phyloP scores from a whole-genome alignment of 805 yeast genomes.

The Barnettozyma populi region DNA sequence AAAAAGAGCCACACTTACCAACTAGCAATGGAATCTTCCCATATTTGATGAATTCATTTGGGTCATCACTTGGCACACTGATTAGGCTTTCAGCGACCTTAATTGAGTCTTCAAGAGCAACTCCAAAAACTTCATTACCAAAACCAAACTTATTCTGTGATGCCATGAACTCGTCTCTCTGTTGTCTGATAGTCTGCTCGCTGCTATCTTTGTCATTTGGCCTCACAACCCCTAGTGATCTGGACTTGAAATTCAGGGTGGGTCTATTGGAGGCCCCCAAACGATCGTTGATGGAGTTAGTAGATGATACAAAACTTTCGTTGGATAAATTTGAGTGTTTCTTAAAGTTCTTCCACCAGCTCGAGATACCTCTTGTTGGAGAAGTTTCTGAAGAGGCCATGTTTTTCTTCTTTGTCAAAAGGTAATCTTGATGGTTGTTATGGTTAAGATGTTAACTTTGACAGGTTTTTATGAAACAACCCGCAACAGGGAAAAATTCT shows the following conservation, averaged over 20 bases:
- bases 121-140: constrained; percentile 66
- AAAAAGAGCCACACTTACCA: constrained; percentile 88
- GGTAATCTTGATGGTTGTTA: neutral
- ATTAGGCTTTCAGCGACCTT: constrained; percentile 73
- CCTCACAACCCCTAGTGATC: constrained; percentile 26
- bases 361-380: constrained; percentile 30
- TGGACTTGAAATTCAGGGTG: constrained; percentile 31
- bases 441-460: neutral
- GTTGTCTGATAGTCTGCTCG: constrained; percentile 26
- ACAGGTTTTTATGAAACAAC: neutral
- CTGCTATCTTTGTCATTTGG: constrained; percentile 11
- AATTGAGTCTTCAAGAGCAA: constrained; percentile 65
- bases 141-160: constrained; percentile 30
- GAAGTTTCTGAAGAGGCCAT: constrained; percentile 25
- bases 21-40: constrained; percentile 90
- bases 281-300: constrained; percentile 13
- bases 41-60: constrained; percentile 64
- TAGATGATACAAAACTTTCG: constrained; percentile 15
- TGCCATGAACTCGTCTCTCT: constrained; percentile 34
- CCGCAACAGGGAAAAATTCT: neutral
- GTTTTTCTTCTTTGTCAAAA: neutral
- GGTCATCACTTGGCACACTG: constrained; percentile 50
- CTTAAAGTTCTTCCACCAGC: constrained; percentile 39
- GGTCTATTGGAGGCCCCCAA: constrained; percentile 24
- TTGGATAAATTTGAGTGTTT: constrained; percentile 19